Evolutionary conservation across 345 rosid species (phyloP).

Genomic region (Heritiera fomes): DNA sequence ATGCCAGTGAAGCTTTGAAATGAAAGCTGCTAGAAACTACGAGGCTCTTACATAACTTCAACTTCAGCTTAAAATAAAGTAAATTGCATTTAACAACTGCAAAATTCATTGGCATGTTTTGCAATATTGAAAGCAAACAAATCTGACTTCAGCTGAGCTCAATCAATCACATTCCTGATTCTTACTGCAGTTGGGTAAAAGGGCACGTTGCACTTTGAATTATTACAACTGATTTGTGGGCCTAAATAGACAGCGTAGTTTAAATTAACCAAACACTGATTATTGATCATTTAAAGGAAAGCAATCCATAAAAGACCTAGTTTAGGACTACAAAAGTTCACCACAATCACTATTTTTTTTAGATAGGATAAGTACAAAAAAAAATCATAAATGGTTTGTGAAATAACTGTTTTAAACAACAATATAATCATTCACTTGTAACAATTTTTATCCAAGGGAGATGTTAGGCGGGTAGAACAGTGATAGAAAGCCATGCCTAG

Average conservation of each 20-base stretch:
- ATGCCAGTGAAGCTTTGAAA: not conserved
- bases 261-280: not conserved
- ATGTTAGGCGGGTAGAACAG: conserved; percentile 3
- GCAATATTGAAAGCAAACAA: conserved; percentile 3
- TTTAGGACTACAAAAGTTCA: not conserved
- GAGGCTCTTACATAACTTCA: not conserved
- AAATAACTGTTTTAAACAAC: not conserved
- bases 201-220: not conserved
- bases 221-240: not conserved
- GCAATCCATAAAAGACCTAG: not conserved
- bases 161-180: not conserved
- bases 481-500: conserved; percentile 1
- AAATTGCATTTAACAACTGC: conserved; percentile 3
- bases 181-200: not conserved
- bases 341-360: not conserved
- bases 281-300: not conserved
- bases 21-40: not conserved
- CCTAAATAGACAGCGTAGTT: not conserved
- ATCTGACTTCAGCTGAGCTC: not conserved
- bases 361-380: not conserved
- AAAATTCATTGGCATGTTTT: not conserved
- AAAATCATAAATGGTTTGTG: not conserved
- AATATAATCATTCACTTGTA: not conserved
- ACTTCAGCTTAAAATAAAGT: not conserved
- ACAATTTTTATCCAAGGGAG: not conserved